Evolutionary conservation across 2,329 filamentous ascomycete genomes (phyloP).

Genomic region (Clonostachys sp.): DNA sequence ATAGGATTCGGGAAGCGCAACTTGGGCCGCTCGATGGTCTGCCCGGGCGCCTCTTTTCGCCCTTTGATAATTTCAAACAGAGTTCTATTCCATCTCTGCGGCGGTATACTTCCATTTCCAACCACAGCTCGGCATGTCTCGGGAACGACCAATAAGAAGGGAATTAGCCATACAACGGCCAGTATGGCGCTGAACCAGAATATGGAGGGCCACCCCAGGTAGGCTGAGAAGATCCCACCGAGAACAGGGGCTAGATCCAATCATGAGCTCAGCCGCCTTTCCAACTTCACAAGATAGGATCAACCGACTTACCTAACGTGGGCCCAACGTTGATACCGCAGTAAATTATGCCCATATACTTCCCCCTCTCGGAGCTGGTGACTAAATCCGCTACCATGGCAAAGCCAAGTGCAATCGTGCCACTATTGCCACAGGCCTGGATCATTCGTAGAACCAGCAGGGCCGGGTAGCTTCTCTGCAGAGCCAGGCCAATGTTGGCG

Average conservation of each 20-base stretch:
- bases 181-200: conserved; percentile 66
- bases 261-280: no score
- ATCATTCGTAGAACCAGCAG: conserved; percentile 57
- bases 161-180: conserved; percentile 41
- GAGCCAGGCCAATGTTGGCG: conserved; percentile 55
- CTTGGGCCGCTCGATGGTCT: conserved; percentile 29
- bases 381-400: conserved; percentile 71
- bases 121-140: conserved; percentile 57
- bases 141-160: conserved; percentile 52
- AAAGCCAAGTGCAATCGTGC: conserved; percentile 65
- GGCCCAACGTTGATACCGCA: conserved; percentile 53
- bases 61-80: conserved; percentile 41
- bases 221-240: conserved; percentile 59
- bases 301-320: conserved; percentile 11
- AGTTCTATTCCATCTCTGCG: conserved; percentile 54
- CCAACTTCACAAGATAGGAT: no score
- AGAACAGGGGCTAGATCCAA: conserved; percentile 48
- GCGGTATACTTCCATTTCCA: conserved; percentile 56
- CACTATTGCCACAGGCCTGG: conserved; percentile 61
- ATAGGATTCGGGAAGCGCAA: conserved; percentile 53
- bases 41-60: conserved; percentile 20
- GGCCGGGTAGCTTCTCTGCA: conserved; percentile 52
- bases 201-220: conserved; percentile 62
- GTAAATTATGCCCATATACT: conserved; percentile 66
- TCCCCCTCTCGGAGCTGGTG: conserved; percentile 64